Base-by-base conservation (phyloP, 164 flowering plant species). In the Akebia trifoliata region DNA sequence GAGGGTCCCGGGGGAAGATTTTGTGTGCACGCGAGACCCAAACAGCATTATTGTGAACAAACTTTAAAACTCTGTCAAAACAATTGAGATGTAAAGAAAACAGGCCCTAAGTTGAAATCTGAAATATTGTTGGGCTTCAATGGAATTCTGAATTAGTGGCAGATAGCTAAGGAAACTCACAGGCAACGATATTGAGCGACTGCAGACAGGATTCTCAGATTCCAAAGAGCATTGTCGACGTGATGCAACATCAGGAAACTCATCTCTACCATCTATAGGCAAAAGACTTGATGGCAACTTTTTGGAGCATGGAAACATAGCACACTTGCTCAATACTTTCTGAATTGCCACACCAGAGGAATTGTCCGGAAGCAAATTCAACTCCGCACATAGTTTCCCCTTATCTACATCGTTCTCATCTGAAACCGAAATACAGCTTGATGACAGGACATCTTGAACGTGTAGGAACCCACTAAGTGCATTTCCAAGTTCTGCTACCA, bases 141-240 rank as follows among this genome's bases (percentile, higher is more conserved):
- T 18, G 25, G 0, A 4, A 6, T 7, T 30, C 11, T 49, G 12
- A 1, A 11, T 0, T 12, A 32, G 9, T 26, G 2, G 21, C 8
- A 7, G 35, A 25, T n/a, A 51, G 12, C 2, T 14, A 5, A 14
- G 20, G 18, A 35, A 47, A 61, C 83, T 74, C 69, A 82, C 87
- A 47, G 83, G 81, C 51, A 75, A 42, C 47, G 79, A 71, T 6
- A 18, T 43, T 2, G 78, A 62, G 21, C 72, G 76, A 29, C 59
- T 39, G 50, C 18, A 53, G n/a, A 60, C 21, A 4, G 56, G 36
- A 37, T 17, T 31, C 30, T 8, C 49, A 62, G 35, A 31, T 2
- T 57, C 47, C 14, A 40, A 34, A 42, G 50, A 22, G 34, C 40
- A 25, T n/a, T 47, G 58, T 11, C 28, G 55, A 22, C 34, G 46